A percentile compares a stretch with the other conserved stretches of the same genome.
These are phyloP conservation scores for Vitis amurensis DNA, from an alignment of 164 flowering plant species.

Conservation along the genomic window DNA sequence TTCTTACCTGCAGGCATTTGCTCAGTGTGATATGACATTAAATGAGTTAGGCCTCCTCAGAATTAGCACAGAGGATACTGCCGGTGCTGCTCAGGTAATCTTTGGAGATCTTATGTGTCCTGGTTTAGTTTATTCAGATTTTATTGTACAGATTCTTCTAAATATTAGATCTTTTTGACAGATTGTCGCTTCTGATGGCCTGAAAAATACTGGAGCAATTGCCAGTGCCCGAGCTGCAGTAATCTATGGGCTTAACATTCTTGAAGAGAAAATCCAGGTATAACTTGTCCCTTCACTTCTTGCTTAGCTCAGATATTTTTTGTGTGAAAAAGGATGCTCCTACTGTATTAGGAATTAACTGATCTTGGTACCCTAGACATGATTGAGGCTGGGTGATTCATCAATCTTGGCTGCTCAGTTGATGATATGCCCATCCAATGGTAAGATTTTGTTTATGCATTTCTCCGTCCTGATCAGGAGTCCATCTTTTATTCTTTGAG, in stretches of 20 bases:
- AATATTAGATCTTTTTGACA: conserved; percentile 13
- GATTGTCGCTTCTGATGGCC: conserved; percentile 40
- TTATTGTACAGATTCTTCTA: neutral
- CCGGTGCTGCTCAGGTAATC: conserved; percentile 79
- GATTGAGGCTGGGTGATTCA: no score
- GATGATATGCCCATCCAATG: no score
- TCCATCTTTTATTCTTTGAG: no score
- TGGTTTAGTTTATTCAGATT: neutral
- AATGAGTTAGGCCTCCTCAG: conserved; percentile 61
- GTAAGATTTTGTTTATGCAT: no score
- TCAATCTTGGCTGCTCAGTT: no score
- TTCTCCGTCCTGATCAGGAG: no score
- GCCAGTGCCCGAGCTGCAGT: conserved; percentile 62
- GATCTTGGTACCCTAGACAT: no score
- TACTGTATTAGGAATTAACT: no score
- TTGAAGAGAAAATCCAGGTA: conserved; percentile 57
- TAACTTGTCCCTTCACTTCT: conserved; percentile 1
- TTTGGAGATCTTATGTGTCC: neutral
- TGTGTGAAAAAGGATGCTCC: neutral
- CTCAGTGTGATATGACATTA: conserved; percentile 69
- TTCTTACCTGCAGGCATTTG: conserved; percentile 49
- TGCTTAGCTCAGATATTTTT: neutral
- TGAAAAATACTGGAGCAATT: conserved; percentile 46
- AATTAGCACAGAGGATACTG: conserved; percentile 68
- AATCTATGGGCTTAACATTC: conserved; percentile 57